Evolutionary conservation across 2,329 filamentous ascomycete species (phyloP), one percentile per base, ranked within the genome.

Genomic region (Karstenula rhodostoma): DNA sequence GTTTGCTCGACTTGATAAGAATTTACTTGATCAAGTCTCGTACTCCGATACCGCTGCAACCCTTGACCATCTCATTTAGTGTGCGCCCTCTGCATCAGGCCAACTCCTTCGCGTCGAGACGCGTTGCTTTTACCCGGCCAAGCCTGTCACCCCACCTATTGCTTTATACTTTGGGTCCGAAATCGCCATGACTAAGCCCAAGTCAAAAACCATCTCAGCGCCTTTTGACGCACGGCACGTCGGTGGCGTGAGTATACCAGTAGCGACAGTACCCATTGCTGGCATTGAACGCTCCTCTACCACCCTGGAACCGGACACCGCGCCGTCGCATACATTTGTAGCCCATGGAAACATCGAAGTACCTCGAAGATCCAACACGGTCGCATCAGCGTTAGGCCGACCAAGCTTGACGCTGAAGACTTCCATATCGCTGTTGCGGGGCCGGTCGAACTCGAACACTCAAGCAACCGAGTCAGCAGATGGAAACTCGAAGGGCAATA

Each of bases 161-260:
- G 32, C 22, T 51, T 43, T 44, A 29, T 40, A 47, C 37, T 43
- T 48, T 27, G 22, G 17, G 46, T 46, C 58, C 43, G 63, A 50
- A 33, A 43, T 48, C 53, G 59, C 50, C 50, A 68, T 67, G 62
- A 64, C 66, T 58, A 67, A 65, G 59, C 58, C 68, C 19, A 74
- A 68, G 62, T 46, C 65, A 35, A 61, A 64, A 25, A 63, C 68
- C 19, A 77, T 77, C 43, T 76, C 74, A 22, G 61, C 61, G 9
- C 75, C 74, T 7, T 75, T 75, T 59, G 68, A 77, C 60, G 73
- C 70, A 29, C 70, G 67, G 22, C 73, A 77, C 62, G 69, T 77
- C 9, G 65, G 68, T 53, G 75, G 74, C 32, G 69, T 76, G 32
- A 70, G 65, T 54, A 61, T 77, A 7, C 65, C 66, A 46, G 69